Percentiles rank a stretch among this genome's conserved stretches.
Conservation (phyloP, 495 filamentous ascomycete genomes). For the Lichenothelia convexa region DNA sequence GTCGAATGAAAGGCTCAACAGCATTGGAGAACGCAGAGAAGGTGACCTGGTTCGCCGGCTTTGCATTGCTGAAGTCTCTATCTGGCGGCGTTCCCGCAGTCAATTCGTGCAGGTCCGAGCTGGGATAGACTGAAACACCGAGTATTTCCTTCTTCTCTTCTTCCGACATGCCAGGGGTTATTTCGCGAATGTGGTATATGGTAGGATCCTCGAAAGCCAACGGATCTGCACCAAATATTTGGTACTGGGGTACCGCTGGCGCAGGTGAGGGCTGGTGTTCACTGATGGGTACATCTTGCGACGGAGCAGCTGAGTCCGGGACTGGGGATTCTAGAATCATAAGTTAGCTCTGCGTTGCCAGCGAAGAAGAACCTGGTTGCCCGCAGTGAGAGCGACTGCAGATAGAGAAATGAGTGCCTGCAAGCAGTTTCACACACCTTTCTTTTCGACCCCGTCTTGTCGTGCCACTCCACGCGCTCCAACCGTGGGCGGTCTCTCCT, state of each 20-base stretch:
- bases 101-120: constrained; percentile 57
- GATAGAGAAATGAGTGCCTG: background rate
- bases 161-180: constrained; percentile 53
- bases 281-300: constrained; percentile 43
- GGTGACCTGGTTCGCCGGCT: constrained; percentile 83
- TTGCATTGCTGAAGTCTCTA: constrained; percentile 85
- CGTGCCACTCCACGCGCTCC: constrained; percentile 23
- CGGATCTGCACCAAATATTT: constrained; percentile 82
- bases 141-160: constrained; percentile 73
- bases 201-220: constrained; percentile 86
- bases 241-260: constrained; percentile 50
- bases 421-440: too few species aligned
- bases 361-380: constrained; percentile 1
- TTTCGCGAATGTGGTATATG: constrained; percentile 74
- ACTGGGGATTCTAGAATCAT: constrained; percentile 9
- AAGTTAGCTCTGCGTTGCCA: constrained; percentile 6
- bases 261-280: constrained; percentile 62
- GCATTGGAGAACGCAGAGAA: constrained; percentile 76
- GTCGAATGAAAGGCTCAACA: constrained; percentile 78
- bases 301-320: constrained; percentile 15
- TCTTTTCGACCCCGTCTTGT: constrained; percentile 25
- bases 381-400: background rate
- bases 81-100: constrained; percentile 81
- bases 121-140: constrained; percentile 68
- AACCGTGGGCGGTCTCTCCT: constrained; percentile 19